Conservation (phyloP, 352 stramenopile species). For the Phytophthora uliginosa region DNA sequence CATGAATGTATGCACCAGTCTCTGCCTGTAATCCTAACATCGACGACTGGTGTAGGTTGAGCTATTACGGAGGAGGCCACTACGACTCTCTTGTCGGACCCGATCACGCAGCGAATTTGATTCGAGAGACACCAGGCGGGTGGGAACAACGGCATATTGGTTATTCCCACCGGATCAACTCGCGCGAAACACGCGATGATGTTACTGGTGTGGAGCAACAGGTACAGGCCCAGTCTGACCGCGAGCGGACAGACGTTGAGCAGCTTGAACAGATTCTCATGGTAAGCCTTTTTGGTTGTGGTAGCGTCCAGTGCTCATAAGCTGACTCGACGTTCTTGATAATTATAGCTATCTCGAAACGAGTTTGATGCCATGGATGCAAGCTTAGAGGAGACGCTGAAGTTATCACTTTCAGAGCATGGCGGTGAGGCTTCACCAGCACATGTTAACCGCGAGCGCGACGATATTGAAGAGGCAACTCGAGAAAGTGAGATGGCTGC, state of each 20-base stretch:
- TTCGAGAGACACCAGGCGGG: slow-evolving; percentile 66
- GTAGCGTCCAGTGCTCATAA: background rate
- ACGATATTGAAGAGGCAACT: slow-evolving; percentile 63
- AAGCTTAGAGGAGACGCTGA: slow-evolving; percentile 83
- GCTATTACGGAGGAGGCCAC: slow-evolving; percentile 93
- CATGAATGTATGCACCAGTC: background rate
- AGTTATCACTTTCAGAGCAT: slow-evolving; percentile 64
- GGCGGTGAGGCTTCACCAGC: slow-evolving; percentile 32
- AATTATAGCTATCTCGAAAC: slow-evolving; percentile 65
- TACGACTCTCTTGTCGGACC: slow-evolving; percentile 90
- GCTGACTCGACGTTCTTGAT: slow-evolving; percentile 9
- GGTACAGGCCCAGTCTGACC: slow-evolving; percentile 42
- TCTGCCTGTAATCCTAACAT: background rate
- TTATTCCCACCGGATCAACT: slow-evolving; percentile 80
- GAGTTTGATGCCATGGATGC: slow-evolving; percentile 84
- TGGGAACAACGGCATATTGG: slow-evolving; percentile 79
- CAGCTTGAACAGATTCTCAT: slow-evolving; percentile 78
- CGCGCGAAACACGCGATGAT: slow-evolving; percentile 46
- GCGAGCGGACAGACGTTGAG: slow-evolving; percentile 72
- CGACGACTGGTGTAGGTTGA: slow-evolving; percentile 57
- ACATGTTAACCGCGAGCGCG: slow-evolving; percentile 44
- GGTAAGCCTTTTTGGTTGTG: slow-evolving; percentile 38
- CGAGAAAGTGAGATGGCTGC: slow-evolving; percentile 79
- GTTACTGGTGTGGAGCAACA: slow-evolving; percentile 39
- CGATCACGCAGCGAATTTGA: slow-evolving; percentile 64